phyloP scores from a whole-genome alignment of 306 rosid genomes.

The Cicer pinnatifidum region DNA sequence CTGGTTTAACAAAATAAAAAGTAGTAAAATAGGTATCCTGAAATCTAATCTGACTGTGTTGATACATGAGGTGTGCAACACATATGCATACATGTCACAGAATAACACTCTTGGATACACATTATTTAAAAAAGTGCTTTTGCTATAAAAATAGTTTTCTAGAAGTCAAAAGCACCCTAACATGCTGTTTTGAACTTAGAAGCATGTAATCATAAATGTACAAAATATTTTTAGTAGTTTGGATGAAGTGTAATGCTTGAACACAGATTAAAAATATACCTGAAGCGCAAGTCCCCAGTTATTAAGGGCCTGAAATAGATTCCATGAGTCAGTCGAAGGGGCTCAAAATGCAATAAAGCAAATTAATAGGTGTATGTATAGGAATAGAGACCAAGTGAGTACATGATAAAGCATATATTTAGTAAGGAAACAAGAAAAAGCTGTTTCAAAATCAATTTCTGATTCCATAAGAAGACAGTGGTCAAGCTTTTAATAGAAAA shows the following conservation, averaged over 20 bases:
- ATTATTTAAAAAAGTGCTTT: conserved; percentile 11
- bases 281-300: conserved; percentile 99
- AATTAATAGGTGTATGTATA: conserved; percentile 1
- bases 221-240: background rate
- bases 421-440: conserved; percentile 11
- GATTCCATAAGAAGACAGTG: conserved; percentile 22
- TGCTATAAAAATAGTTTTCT: background rate
- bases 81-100: background rate
- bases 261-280: conserved; percentile 56
- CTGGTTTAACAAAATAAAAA: background rate
- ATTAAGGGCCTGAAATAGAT: conserved; percentile 90
- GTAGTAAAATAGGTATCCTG: background rate
- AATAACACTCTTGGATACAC: background rate
- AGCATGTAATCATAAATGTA: conserved; percentile 28
- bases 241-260: conserved; percentile 22
- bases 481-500: conserved; percentile 29
- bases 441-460: conserved; percentile 15
- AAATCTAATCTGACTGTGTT: background rate
- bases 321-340: conserved; percentile 43
- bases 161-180: conserved; percentile 21
- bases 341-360: conserved; percentile 30
- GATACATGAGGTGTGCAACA: background rate
- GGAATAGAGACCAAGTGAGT: conserved; percentile 3
- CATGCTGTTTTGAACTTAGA: background rate
- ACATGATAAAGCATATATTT: conserved; percentile 28